A percentile compares a stretch with the other conserved stretches of the same genome.
Conservation (phyloP, 2,329 filamentous ascomycete species). For the Penicillium aurantiogriseum region DNA sequence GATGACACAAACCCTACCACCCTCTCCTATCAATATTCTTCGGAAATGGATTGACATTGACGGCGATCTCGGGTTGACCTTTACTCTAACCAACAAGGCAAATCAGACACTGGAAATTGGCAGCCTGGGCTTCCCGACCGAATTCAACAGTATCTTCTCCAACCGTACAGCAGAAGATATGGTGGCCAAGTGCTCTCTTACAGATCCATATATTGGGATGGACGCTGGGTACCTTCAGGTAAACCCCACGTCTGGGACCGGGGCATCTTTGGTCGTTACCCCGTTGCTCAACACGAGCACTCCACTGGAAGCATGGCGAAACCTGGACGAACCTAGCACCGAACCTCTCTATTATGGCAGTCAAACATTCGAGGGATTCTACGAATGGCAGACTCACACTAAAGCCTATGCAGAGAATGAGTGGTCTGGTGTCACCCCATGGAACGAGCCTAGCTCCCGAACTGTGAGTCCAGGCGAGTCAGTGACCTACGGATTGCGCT, state of each 20-base stretch:
- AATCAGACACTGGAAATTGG: too few species aligned
- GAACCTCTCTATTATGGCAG: constrained; percentile 53
- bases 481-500: neutral
- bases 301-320: neutral
- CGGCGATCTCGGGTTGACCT: too few species aligned
- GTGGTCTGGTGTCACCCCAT: constrained; percentile 52
- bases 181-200: neutral
- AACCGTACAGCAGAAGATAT: neutral
- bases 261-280: neutral
- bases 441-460: constrained; percentile 45
- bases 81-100: too few species aligned
- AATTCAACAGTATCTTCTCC: too few species aligned
- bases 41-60: too few species aligned
- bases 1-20: too few species aligned
- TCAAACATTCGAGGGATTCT: constrained; percentile 60
- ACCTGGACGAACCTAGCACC: constrained; percentile 39
- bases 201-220: neutral
- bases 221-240: neutral
- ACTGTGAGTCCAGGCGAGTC: neutral
- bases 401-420: constrained; percentile 57
- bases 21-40: too few species aligned
- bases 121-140: too few species aligned
- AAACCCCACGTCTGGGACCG: neutral
- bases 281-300: neutral
- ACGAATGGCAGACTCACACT: constrained; percentile 59